A percentile compares a stretch with the other conserved stretches of the same genome.
Conservation (phyloP, 768 basidiomycete species). For the Sarcodon aspratus region DNA sequence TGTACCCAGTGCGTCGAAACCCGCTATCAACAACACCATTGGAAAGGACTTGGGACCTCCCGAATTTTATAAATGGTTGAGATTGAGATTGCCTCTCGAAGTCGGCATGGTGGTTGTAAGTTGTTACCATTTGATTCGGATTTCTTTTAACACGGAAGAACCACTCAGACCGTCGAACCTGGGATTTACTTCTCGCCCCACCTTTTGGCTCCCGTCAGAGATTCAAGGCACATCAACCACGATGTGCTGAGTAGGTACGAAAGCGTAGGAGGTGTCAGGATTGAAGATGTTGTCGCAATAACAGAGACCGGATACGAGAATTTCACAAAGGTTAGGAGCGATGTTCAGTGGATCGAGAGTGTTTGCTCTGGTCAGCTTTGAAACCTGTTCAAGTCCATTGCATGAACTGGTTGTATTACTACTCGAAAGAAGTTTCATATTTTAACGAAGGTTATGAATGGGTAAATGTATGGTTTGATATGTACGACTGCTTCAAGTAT, state of each 20-base stretch:
- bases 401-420: neutral
- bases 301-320: slow-evolving; percentile 69
- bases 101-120: slow-evolving; percentile 80
- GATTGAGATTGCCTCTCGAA: slow-evolving; percentile 64
- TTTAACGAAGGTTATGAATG: too few relatives aligned
- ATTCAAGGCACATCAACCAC: slow-evolving; percentile 58
- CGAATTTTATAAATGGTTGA: slow-evolving; percentile 69
- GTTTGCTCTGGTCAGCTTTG: slow-evolving; percentile 59
- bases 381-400: neutral
- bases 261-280: slow-evolving; percentile 81
- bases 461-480: too few relatives aligned
- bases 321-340: slow-evolving; percentile 76
- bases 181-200: slow-evolving; percentile 82
- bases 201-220: slow-evolving; percentile 52
- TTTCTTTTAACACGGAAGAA: neutral
- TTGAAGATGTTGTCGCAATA: slow-evolving; percentile 87
- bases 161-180: slow-evolving; percentile 73
- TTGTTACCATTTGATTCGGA: slow-evolving; percentile 7
- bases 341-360: slow-evolving; percentile 71
- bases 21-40: slow-evolving; percentile 43
- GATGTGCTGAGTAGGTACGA: slow-evolving; percentile 63
- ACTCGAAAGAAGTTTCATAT: too few relatives aligned
- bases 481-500: too few relatives aligned
- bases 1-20: slow-evolving; percentile 74
- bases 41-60: slow-evolving; percentile 27